Base-by-base conservation (phyloP, 805 yeast species). In the Yarrowia porcina region DNA sequence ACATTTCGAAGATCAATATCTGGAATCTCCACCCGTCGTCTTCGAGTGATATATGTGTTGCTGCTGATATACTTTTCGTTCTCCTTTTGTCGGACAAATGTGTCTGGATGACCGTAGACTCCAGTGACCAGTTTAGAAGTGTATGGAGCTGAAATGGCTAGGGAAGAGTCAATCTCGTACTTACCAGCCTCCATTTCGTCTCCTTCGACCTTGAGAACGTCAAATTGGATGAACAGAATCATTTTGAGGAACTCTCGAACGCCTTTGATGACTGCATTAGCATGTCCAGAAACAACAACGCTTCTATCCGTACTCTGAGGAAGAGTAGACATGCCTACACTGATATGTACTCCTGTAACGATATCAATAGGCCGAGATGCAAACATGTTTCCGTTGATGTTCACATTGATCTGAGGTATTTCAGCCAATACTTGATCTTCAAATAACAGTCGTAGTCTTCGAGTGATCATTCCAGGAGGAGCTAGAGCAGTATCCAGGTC, bases 21-120 rank as follows among this genome's bases (percentile, higher is more conserved):
- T n/a, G 57, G 28, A 27, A 50, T 25, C 30, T 35, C 27, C 41
- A 49, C 50, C 38, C 56, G 17, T 39, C 49, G 11, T 44, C 52
- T 21, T 60, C 63, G 33, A 30, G 45, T 61, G 23, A 62, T 59
- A 23, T 63, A 65, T 17, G 64, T 59, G 44, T 66, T 67, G 23
- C 52, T 20, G 1, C 57, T 47, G 12, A 62, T 63, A 11, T 57
- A 50, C 12, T 45, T 47, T 35, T 64, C 63, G 21, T 67, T 65
- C 28, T 65, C 42, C 56, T 38, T 39, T 41, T 66, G 68, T 20
- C 69, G 32, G n/a, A 54, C 62, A 56, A 68, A 67, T 20, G 66
- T 64, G 23, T 63, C 67, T 7, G 70, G 69, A 30, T 65, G 67
- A 4, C 70, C 70, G 27, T 66, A 63, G 8, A 63, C 57, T 1